These are phyloP conservation scores for Hypoxylon crocopeplum DNA, from an alignment of 495 filamentous ascomycete species.

Conservation along the genomic window DNA sequence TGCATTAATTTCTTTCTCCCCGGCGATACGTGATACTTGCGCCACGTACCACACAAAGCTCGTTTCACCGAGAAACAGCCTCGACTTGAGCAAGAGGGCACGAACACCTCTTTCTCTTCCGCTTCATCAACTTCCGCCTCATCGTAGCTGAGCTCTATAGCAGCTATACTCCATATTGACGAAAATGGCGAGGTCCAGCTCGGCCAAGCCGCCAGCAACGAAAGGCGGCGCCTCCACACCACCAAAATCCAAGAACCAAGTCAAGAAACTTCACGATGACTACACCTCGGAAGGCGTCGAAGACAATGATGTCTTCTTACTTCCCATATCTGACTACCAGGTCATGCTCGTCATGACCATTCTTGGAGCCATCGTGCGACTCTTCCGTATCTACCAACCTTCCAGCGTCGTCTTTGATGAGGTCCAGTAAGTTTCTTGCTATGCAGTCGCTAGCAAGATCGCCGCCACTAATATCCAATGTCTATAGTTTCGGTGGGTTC, in stretches of 20 bases:
- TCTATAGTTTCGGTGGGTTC: slow-evolving; percentile 88
- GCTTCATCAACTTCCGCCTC: slow-evolving; percentile 4
- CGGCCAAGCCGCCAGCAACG: slow-evolving; percentile 49
- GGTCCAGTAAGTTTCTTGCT: slow-evolving; percentile 75
- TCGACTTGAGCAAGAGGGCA: slow-evolving; percentile 18
- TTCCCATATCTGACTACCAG: slow-evolving; percentile 83
- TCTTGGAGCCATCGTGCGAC: slow-evolving; percentile 77
- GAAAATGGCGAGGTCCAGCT: slow-evolving; percentile 51
- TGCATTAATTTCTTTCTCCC: slow-evolving; percentile 18
- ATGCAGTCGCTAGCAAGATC: slow-evolving; percentile 14
- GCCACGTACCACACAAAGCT: slow-evolving; percentile 16
- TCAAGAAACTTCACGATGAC: slow-evolving; percentile 52
- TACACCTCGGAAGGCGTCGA: slow-evolving; percentile 71
- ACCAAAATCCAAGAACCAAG: slow-evolving; percentile 42
- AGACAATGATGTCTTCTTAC: slow-evolving; percentile 74
- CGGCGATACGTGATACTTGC: slow-evolving; percentile 30
- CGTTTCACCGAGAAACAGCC: slow-evolving; percentile 3
- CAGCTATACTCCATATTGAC: neutral
- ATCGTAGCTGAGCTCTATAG: neutral
- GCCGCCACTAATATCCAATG: slow-evolving; percentile 17
- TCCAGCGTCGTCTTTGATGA: slow-evolving; percentile 98
- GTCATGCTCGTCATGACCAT: slow-evolving; percentile 74
- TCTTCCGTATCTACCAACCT: slow-evolving; percentile 96
- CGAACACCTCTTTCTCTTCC: slow-evolving; percentile 25
- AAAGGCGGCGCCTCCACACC: slow-evolving; percentile 34